Percentiles rank a stretch among this genome's conserved stretches.
Conservation (phyloP, 192 early-diverging fungal species). For the Rhizophagus prolifer region DNA sequence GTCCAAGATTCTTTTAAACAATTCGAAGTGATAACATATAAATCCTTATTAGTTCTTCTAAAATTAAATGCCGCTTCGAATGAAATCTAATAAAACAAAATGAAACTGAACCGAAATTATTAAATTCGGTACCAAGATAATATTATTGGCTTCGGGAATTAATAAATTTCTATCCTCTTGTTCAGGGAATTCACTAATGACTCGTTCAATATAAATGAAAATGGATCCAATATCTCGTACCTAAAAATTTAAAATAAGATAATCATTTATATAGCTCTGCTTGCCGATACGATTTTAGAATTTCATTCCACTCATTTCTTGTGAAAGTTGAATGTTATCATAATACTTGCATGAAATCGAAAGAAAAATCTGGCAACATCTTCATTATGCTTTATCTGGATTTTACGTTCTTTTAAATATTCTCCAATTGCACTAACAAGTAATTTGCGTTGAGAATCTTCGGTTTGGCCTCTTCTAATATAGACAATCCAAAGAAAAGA, state of each 20-base stretch:
- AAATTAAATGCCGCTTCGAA: constrained; percentile 21
- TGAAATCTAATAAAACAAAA: constrained; percentile 4
- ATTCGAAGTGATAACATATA: constrained; percentile 1
- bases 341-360: constrained; percentile 7
- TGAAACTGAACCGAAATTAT: neutral
- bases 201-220: constrained; percentile 4
- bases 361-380: constrained; percentile 19
- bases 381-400: constrained; percentile 5
- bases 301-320: no score
- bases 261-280: neutral
- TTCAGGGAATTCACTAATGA: neutral
- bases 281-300: no score
- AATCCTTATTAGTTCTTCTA: constrained; percentile 12
- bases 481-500: neutral
- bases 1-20: constrained; percentile 10
- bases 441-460: constrained; percentile 3
- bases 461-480: neutral
- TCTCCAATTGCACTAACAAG: neutral
- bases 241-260: neutral
- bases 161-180: neutral
- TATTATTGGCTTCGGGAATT: neutral
- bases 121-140: neutral
- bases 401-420: constrained; percentile 3
- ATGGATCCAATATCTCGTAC: constrained; percentile 14
- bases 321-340: no score